Evolutionary conservation across 2,329 filamentous ascomycete genomes (phyloP).

Genomic region (Aspergillus floridensis): DNA sequence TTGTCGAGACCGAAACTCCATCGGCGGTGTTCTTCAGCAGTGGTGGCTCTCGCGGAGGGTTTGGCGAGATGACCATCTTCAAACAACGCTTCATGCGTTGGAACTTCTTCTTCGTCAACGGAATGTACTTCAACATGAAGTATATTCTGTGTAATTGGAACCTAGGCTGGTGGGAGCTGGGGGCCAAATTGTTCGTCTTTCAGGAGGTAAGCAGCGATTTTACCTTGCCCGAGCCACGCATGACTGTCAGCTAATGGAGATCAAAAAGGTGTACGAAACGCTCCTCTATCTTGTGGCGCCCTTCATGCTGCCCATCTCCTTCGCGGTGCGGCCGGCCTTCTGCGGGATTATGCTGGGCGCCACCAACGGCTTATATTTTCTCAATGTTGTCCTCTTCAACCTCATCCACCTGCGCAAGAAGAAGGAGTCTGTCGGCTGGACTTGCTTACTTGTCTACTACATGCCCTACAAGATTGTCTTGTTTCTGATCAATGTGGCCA

Average conservation of each 20-base stretch:
- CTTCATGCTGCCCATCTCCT: slow-evolving; percentile 47
- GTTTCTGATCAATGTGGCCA: slow-evolving; percentile 46
- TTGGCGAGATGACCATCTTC: slow-evolving; percentile 55
- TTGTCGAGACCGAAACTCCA: slow-evolving; percentile 53
- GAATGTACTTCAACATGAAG: slow-evolving; percentile 48
- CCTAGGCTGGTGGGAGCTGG: slow-evolving; percentile 51
- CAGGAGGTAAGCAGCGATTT: slow-evolving; percentile 37
- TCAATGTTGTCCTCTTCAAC: slow-evolving; percentile 50
- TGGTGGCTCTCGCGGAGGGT: slow-evolving; percentile 43
- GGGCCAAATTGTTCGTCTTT: slow-evolving; percentile 50
- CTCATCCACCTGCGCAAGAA: slow-evolving; percentile 48
- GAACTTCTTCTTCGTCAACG: slow-evolving; percentile 54
- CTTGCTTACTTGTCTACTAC: slow-evolving; percentile 44
- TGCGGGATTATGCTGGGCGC: slow-evolving; percentile 37
- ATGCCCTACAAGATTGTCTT: slow-evolving; percentile 47
- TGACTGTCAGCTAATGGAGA: slow-evolving; percentile 14
- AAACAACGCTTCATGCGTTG: slow-evolving; percentile 51
- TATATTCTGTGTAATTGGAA: slow-evolving; percentile 51
- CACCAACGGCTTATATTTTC: slow-evolving; percentile 44
- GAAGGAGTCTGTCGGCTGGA: slow-evolving; percentile 43
- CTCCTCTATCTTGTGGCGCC: slow-evolving; percentile 48
- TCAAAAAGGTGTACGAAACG: slow-evolving; percentile 44
- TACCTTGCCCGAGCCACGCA: background rate
- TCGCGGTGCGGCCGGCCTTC: slow-evolving; percentile 44
- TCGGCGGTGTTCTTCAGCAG: slow-evolving; percentile 42